phyloP scores from a whole-genome alignment of 179 eudicot species.

The Beta macrorhiza region DNA sequence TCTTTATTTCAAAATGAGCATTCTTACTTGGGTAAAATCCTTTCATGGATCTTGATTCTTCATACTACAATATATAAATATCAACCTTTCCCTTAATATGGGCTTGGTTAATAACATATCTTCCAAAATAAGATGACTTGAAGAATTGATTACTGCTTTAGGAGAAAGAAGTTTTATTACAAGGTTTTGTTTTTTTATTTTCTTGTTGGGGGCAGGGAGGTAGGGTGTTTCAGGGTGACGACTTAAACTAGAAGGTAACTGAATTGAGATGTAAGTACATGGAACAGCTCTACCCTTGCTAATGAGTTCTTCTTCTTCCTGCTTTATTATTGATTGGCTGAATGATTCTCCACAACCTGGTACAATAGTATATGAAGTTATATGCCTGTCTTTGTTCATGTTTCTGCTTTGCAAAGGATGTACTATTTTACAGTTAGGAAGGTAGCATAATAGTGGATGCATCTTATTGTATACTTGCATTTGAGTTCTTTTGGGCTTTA shows the following conservation, averaged over 20 bases:
- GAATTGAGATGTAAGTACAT: no score
- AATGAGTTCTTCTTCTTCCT: background rate
- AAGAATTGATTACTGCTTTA: background rate
- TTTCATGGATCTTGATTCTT: background rate
- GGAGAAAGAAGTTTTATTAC: no score
- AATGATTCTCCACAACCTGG: no score
- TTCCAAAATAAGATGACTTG: background rate
- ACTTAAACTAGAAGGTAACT: no score
- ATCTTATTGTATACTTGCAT: background rate
- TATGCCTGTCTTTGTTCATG: no score
- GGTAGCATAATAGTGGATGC: background rate
- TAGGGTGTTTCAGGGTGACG: no score
- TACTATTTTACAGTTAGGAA: background rate
- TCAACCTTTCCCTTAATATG: background rate
- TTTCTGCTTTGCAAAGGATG: no score
- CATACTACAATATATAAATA: background rate
- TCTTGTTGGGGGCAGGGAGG: no score
- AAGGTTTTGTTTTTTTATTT: no score
- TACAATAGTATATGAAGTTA: no score
- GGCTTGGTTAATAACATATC: background rate
- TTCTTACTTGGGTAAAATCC: background rate
- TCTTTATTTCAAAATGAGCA: background rate
- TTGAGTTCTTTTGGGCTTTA: background rate
- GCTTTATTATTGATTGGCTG: background rate
- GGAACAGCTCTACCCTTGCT: no score